Base-by-base conservation (phyloP, 2,329 filamentous ascomycete species). In the Sclerotinia subarctica region DNA sequence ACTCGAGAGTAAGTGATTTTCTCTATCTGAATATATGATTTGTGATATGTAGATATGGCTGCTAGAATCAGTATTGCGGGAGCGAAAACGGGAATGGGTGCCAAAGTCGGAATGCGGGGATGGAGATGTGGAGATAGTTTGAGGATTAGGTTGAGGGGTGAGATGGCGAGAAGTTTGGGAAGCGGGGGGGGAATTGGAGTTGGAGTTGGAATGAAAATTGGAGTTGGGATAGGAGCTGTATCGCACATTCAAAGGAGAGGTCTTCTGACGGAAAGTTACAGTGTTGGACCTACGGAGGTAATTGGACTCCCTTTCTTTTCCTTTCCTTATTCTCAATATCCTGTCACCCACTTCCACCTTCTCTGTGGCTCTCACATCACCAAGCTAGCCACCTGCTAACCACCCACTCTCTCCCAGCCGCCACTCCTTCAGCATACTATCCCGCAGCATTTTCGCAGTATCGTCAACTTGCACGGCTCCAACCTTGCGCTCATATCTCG, bases 381-480 rank as follows among this genome's bases (percentile, higher is more conserved):
- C 44, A 32, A 62, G 58, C 32, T 51, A 26, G 49, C 44, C 15
- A 51, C 1, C 10, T 24, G 10, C 26, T 51, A 26, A 62, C 44
- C 15, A 51, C 2, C 6, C 17, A 5, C 19, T 26, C n/a, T n/a
- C 35, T 19, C 1, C 35, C 69, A 92, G 88, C 90, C 90, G 4
- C 82, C 88, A 0, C 80, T 94, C 10, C 84, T 91, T 59, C 80
- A 83, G 7, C 81, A 88, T 67, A 94, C 91, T 0, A 87, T 94
- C 66, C 89, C 90, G 0, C 80, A 91, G 71, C 89, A 94, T 76
- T 93, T 94, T 74, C 82, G 86, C 10, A 81, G 82, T 1, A 82
- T 92, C 49, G 90, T 92, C 49, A 83, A 83, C 11, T 76, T 80
- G 47, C 82, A 88, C 78, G 90, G 90, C 35, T 89, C 93, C 77